Evolutionary conservation across 2,329 filamentous ascomycete species (phyloP).

Genomic region (Sporothrix pseudoabietina): DNA sequence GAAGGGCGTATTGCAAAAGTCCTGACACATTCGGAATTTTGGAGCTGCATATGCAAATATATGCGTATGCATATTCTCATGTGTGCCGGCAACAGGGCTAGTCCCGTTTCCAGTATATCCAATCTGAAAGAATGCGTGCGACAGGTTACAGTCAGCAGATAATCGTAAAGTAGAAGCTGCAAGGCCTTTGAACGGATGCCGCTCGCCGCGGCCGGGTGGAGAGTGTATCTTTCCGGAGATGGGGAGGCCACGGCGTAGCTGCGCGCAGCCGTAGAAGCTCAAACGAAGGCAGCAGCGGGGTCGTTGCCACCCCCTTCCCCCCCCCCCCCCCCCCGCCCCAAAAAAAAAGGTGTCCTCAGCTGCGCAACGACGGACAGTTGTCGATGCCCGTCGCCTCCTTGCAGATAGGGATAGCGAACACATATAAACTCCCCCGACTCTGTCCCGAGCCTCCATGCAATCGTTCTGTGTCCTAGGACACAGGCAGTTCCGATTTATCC

Average conservation of each 20-base stretch:
- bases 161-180: background rate
- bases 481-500: background rate
- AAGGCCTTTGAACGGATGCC: background rate
- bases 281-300: background rate
- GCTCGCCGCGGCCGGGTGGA: background rate
- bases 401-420: background rate
- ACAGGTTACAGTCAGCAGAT: background rate
- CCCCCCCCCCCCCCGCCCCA: no score
- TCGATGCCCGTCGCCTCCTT: constrained; percentile 11
- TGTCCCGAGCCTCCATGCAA: background rate
- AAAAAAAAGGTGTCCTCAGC: background rate
- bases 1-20: background rate
- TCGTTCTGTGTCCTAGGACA: background rate
- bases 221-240: background rate
- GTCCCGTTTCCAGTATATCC: background rate
- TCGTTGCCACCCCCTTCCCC: no score
- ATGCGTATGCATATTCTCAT: background rate
- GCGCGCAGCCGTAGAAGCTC: background rate
- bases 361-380: background rate
- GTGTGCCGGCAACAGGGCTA: background rate
- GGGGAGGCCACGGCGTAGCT: background rate
- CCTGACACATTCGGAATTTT: background rate
- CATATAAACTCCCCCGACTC: background rate
- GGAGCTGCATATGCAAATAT: constrained; percentile 15
- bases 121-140: background rate